Conservation (phyloP, 2,329 filamentous ascomycete species). For the Fusarium burgessii region DNA sequence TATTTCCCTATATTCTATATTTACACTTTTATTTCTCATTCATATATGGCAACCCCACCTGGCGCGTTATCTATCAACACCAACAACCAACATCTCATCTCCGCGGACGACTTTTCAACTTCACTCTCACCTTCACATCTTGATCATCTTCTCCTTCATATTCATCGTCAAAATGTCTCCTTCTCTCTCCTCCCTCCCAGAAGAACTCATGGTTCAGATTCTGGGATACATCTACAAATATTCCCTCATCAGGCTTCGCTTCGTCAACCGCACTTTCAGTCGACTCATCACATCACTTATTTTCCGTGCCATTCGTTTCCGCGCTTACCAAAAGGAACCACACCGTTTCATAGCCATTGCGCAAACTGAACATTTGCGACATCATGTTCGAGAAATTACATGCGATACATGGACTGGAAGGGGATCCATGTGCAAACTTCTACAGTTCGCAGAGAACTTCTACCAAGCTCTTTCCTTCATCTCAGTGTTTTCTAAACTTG, state of each 20-base stretch:
- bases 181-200: neutral
- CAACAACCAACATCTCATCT: neutral
- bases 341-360: neutral
- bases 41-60: neutral
- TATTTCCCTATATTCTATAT: too few species aligned
- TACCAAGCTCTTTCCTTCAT: conserved; percentile 7
- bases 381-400: conserved; percentile 9
- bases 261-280: neutral
- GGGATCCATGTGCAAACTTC: neutral
- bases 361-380: neutral
- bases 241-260: neutral
- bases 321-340: conserved; percentile 7
- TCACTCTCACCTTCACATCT: neutral
- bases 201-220: neutral
- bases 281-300: neutral
- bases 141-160: neutral
- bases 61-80: neutral
- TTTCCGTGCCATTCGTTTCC: conserved; percentile 12
- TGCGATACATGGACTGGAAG: conserved; percentile 12
- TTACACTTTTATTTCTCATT: neutral
- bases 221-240: neutral
- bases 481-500: conserved; percentile 1
- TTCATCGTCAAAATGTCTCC: neutral
- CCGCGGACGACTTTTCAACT: neutral
- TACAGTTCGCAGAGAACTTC: neutral